Percentiles rank a stretch among this genome's conserved stretches.
Evolutionary conservation across 2,329 filamentous ascomycete genomes (phyloP).

Genomic region (Hymenoscyphus fraxineus): DNA sequence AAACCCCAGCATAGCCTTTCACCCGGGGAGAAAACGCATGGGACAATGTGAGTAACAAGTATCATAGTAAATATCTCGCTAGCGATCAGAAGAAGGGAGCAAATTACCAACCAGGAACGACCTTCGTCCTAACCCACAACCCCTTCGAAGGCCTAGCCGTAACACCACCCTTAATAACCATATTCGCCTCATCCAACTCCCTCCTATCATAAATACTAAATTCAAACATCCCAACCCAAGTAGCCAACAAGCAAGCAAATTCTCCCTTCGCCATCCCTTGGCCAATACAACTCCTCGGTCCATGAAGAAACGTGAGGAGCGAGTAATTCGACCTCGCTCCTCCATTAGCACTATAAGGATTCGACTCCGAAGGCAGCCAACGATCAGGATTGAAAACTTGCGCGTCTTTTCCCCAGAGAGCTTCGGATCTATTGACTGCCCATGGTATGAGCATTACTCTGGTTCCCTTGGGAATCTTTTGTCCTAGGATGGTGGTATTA

Average conservation of each 20-base stretch:
- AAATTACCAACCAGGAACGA: constrained; percentile 61
- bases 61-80: neutral
- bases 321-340: constrained; percentile 73
- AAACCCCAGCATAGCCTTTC: neutral
- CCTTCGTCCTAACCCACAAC: constrained; percentile 63
- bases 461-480: constrained; percentile 67
- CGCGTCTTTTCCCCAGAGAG: constrained; percentile 75
- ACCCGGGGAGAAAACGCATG: neutral
- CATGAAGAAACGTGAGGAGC: constrained; percentile 80
- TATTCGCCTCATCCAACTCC: constrained; percentile 61
- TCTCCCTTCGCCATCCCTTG: constrained; percentile 76
- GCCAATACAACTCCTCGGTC: constrained; percentile 82
- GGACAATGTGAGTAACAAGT: neutral
- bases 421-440: constrained; percentile 65
- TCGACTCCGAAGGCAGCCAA: constrained; percentile 53
- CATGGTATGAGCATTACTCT: constrained; percentile 60
- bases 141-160: constrained; percentile 72
- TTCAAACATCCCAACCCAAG: constrained; percentile 71
- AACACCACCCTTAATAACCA: constrained; percentile 65
- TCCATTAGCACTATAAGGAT: constrained; percentile 42
- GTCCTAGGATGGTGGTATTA: constrained; percentile 62
- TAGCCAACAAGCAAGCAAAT: constrained; percentile 77
- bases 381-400: constrained; percentile 73
- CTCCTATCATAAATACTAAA: constrained; percentile 55
- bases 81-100: neutral